These are phyloP conservation scores for Taphrina communis DNA, from an alignment of 1,139 yeast genomes.

Conservation along the genomic window DNA sequence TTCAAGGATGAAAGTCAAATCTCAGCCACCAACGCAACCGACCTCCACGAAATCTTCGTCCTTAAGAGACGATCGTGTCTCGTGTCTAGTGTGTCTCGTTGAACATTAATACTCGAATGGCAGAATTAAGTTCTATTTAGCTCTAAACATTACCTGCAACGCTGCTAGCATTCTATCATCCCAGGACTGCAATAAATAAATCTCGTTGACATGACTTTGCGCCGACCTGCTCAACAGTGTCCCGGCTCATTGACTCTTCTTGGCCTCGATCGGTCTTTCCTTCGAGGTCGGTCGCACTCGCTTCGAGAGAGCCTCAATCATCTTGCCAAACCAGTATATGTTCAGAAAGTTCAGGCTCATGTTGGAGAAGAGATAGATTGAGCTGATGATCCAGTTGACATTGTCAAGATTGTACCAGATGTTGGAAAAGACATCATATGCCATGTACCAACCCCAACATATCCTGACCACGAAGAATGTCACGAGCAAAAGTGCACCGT, in stretches of 20 bases:
- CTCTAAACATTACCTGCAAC: too few species aligned
- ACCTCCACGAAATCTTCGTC: background rate
- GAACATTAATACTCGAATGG: too few species aligned
- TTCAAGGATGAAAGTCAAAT: background rate
- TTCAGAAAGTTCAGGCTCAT: slow-evolving; percentile 70
- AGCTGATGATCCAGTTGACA: slow-evolving; percentile 54
- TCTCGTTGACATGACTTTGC: too few species aligned
- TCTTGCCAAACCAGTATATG: slow-evolving; percentile 68
- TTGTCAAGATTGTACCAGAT: slow-evolving; percentile 21
- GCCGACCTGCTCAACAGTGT: too few species aligned
- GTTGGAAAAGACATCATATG: slow-evolving; percentile 51
- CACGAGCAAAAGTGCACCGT: slow-evolving; percentile 71
- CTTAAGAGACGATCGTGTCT: background rate
- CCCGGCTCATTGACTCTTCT: slow-evolving; percentile 7
- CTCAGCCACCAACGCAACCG: slow-evolving; percentile 4
- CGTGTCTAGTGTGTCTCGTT: too few species aligned
- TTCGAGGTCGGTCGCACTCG: slow-evolving; percentile 36
- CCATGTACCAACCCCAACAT: slow-evolving; percentile 86
- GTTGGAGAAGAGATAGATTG: slow-evolving; percentile 66
- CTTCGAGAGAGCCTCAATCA: slow-evolving; percentile 70
- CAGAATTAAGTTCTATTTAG: too few species aligned
- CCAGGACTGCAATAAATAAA: too few species aligned
- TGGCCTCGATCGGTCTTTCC: slow-evolving; percentile 5
- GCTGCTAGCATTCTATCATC: too few species aligned
- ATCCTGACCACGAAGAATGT: slow-evolving; percentile 80